Conservation (phyloP, 768 basidiomycete species). For the Tephrocybe sp. region DNA sequence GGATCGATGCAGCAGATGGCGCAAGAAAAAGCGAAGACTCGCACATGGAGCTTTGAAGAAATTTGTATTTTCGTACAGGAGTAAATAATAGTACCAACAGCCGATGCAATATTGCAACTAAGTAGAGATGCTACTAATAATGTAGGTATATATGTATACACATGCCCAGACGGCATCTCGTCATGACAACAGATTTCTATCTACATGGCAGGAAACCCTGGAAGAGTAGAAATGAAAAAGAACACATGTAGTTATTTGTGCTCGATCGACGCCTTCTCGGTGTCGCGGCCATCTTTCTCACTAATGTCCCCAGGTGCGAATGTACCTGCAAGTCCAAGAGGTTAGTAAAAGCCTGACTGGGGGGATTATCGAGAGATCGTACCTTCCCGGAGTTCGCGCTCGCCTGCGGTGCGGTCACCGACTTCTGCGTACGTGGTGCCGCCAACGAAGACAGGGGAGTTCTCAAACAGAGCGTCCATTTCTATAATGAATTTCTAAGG, state of each 20-base stretch:
- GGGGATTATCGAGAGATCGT: not conserved
- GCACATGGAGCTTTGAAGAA: too few relatives aligned
- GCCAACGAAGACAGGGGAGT: conserved; percentile 37
- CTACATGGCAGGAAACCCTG: not conserved
- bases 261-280: conserved; percentile 3
- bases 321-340: conserved; percentile 7
- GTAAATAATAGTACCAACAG: too few relatives aligned
- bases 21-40: too few relatives aligned
- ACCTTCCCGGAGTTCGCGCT: conserved; percentile 40
- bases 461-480: conserved; percentile 43
- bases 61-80: too few relatives aligned
- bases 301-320: conserved; percentile 25
- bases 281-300: conserved; percentile 1
- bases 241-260: not conserved
- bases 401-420: conserved; percentile 33
- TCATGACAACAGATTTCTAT: not conserved
- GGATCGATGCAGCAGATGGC: too few relatives aligned
- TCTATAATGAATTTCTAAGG: conserved; percentile 23
- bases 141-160: not conserved
- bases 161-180: not conserved
- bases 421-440: conserved; percentile 34
- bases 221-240: not conserved
- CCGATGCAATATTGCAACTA: too few relatives aligned
- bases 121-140: not conserved
- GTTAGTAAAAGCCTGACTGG: not conserved